Percentiles rank a stretch among this genome's conserved stretches.
Conservation (phyloP, 306 rosid genomes). For the Geum urbanum region DNA sequence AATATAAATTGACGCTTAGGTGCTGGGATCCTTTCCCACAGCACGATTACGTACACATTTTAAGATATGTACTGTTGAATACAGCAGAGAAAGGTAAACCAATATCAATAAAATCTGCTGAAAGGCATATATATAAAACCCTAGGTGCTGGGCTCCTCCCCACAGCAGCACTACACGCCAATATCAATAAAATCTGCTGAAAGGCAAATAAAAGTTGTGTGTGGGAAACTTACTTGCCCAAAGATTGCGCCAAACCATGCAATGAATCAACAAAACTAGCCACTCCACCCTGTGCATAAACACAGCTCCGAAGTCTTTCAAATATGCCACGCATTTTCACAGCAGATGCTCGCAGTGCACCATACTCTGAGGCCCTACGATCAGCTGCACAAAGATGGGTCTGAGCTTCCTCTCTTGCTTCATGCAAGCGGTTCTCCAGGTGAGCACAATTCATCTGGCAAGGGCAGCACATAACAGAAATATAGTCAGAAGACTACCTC, state of each 20-base stretch:
- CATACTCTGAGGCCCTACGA: constrained; percentile 87
- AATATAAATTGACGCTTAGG: too few relatives aligned
- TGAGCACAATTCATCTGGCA: constrained; percentile 96
- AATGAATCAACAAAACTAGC: constrained; percentile 69
- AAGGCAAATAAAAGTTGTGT: neutral
- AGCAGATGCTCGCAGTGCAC: constrained; percentile 70
- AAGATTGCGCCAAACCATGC: constrained; percentile 65
- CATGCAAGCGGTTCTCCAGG: constrained; percentile 92
- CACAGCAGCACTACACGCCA: too few relatives aligned
- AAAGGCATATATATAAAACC: too few relatives aligned
- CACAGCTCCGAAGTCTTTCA: constrained; percentile 72
- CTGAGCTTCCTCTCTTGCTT: constrained; percentile 99
- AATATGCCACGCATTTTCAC: constrained; percentile 77
- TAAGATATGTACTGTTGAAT: too few relatives aligned
- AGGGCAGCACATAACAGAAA: constrained; percentile 7
- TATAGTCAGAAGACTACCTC: constrained; percentile 18
- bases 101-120: neutral
- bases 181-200: neutral
- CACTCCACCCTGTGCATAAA: constrained; percentile 66
- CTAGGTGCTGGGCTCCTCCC: too few relatives aligned
- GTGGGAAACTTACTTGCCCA: constrained; percentile 67
- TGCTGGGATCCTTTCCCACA: too few relatives aligned
- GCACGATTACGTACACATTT: too few relatives aligned
- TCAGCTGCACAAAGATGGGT: constrained; percentile 96
- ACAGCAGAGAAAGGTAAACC: neutral